Evolutionary conservation across 1,284 basidiomycete species (phyloP).

Genomic region (Takashimella tepidaria): DNA sequence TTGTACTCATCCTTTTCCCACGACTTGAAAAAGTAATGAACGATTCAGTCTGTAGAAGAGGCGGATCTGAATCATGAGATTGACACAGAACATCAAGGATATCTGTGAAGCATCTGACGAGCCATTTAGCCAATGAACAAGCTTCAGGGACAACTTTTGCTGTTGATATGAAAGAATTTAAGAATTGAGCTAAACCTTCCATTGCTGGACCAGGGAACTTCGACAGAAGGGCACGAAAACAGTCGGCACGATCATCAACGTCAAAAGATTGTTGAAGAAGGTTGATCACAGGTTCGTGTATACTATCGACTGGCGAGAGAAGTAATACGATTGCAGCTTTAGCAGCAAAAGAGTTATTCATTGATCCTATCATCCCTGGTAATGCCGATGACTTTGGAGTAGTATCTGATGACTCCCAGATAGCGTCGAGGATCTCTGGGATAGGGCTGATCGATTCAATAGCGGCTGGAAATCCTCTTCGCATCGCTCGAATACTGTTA

Average conservation of each 20-base stretch:
- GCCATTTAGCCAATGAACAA: slow-evolving; percentile 73
- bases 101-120: slow-evolving; percentile 86
- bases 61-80: slow-evolving; percentile 50
- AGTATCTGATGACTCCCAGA: slow-evolving; percentile 53
- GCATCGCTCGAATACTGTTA: slow-evolving; percentile 54
- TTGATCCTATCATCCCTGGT: too few species aligned
- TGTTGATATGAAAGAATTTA: slow-evolving; percentile 61
- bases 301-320: slow-evolving; percentile 69
- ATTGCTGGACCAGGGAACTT: slow-evolving; percentile 62
- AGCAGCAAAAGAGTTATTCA: slow-evolving; percentile 33
- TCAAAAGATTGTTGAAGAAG: slow-evolving; percentile 77
- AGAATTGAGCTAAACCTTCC: slow-evolving; percentile 61
- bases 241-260: slow-evolving; percentile 76
- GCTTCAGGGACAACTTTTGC: slow-evolving; percentile 70
- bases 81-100: slow-evolving; percentile 80
- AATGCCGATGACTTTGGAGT: background rate
- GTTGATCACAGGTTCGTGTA: slow-evolving; percentile 68
- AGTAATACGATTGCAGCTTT: slow-evolving; percentile 62
- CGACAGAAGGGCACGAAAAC: slow-evolving; percentile 68
- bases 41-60: slow-evolving; percentile 33
- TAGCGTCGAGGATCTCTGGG: slow-evolving; percentile 52
- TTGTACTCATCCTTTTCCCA: slow-evolving; percentile 47
- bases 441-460: slow-evolving; percentile 60
- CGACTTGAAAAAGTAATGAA: slow-evolving; percentile 50
- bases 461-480: slow-evolving; percentile 59